Conservation (phyloP, 306 rosid genomes). For the Echinosophora koreensis region DNA sequence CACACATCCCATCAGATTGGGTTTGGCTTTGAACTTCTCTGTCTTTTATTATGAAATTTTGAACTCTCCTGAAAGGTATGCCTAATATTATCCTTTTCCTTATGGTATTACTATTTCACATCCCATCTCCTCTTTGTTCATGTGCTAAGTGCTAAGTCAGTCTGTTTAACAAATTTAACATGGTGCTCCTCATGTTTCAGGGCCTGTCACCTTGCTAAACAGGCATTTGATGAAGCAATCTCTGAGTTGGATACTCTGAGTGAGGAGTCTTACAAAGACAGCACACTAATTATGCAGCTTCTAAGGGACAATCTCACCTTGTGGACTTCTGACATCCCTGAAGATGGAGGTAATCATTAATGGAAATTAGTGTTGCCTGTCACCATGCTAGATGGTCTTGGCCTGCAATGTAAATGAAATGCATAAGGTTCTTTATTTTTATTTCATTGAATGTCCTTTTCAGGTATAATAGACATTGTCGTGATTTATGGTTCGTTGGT, state of each 20-base stretch:
- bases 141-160: neutral
- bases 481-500: constrained; percentile 5
- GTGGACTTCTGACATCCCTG: constrained; percentile 76
- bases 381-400: constrained; percentile 13
- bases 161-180: constrained; percentile 13
- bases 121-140: neutral
- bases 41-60: constrained; percentile 81
- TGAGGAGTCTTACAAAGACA: constrained; percentile 77
- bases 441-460: neutral
- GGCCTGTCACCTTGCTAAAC: constrained; percentile 75
- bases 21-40: constrained; percentile 75
- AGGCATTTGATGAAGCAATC: constrained; percentile 77
- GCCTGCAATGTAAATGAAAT: constrained; percentile 1
- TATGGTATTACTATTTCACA: neutral
- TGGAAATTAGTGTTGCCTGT: constrained; percentile 12
- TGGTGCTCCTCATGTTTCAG: constrained; percentile 47
- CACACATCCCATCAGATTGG: constrained; percentile 73
- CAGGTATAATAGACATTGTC: constrained; percentile 1
- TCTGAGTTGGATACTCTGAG: constrained; percentile 68
- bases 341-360: constrained; percentile 60
- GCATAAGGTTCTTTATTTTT: neutral
- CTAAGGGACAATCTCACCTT: constrained; percentile 78
- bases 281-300: constrained; percentile 77
- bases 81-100: constrained; percentile 2
- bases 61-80: constrained; percentile 78